Evolutionary conservation across 139 green algal genomes (phyloP).

Genomic region (Trebouxia sp.): DNA sequence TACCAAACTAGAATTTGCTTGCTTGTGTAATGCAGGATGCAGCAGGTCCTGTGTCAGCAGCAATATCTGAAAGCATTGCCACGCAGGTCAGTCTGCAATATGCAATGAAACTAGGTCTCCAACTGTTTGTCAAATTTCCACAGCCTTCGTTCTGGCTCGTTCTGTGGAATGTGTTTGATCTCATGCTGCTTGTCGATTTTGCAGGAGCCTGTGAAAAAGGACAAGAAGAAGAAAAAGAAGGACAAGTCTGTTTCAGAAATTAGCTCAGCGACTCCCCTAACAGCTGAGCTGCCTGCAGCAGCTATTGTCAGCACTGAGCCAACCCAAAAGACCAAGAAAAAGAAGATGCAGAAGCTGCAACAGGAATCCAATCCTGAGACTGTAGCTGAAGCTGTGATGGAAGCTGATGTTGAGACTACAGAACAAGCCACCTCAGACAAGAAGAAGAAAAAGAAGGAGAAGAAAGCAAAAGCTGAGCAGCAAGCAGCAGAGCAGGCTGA

Average conservation of each 20-base stretch:
- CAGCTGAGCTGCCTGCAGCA: neutral
- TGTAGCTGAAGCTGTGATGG: neutral
- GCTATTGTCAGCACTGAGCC: neutral
- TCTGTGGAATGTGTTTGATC: no score
- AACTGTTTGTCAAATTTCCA: no score
- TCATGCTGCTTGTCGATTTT: no score
- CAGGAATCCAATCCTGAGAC: neutral
- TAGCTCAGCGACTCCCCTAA: no score
- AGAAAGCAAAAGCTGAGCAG: constrained; percentile 17
- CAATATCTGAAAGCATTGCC: no score
- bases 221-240: constrained; percentile 19
- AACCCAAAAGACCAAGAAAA: neutral
- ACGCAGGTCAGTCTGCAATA: no score
- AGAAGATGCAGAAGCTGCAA: constrained; percentile 17
- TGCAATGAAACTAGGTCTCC: no score
- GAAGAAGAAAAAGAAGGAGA: constrained; percentile 35
- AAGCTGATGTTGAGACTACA: neutral
- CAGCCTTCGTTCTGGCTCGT: no score
- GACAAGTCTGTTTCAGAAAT: no score
- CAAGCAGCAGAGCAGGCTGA: neutral
- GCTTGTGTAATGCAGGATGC: no score
- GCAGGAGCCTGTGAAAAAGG: neutral
- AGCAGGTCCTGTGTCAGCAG: no score
- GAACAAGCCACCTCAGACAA: constrained; percentile 2
- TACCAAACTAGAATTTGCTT: no score